These are phyloP conservation scores for Leptographium flavum DNA, from an alignment of 2,329 filamentous ascomycete genomes.

Conservation along the genomic window DNA sequence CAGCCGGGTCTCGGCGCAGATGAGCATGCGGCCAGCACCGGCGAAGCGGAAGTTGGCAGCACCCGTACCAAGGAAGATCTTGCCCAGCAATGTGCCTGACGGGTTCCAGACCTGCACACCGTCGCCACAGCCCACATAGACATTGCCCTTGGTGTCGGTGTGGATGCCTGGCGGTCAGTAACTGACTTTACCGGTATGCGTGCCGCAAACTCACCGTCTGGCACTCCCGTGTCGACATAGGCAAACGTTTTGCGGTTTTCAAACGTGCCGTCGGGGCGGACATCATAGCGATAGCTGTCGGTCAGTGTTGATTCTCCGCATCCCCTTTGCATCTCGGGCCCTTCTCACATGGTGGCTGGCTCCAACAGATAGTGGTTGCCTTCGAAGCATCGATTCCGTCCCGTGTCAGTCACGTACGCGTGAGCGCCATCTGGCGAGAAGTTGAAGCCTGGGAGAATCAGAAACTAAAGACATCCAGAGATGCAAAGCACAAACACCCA, in stretches of 20 bases:
- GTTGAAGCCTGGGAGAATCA: conserved; percentile 25
- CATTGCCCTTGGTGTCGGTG: conserved; percentile 37
- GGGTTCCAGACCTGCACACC: conserved; percentile 36
- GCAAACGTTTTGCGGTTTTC: conserved; percentile 40
- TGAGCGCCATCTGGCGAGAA: conserved; percentile 39
- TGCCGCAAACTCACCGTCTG: conserved; percentile 33
- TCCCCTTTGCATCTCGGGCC: not conserved
- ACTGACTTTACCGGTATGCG: not conserved
- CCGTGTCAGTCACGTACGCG: conserved; percentile 43
- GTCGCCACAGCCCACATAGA: conserved; percentile 37
- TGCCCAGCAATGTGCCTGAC: conserved; percentile 35
- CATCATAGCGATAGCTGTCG: conserved; percentile 30
- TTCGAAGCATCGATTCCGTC: conserved; percentile 23
- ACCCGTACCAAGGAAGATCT: conserved; percentile 34
- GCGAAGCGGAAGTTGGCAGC: conserved; percentile 37
- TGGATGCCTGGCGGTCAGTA: conserved; percentile 30
- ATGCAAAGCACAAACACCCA: conserved; percentile 5
- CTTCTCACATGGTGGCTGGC: conserved; percentile 32
- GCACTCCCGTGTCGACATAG: conserved; percentile 35
- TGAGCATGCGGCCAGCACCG: conserved; percentile 25
- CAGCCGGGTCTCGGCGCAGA: conserved; percentile 25
- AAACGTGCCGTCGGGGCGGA: conserved; percentile 29
- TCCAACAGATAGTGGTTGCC: conserved; percentile 26
- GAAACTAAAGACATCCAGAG: not conserved
- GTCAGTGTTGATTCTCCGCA: not conserved